Evolutionary conservation across 352 stramenopile genomes (phyloP), one percentile per base, ranked within the genome.

Genomic region (Phytophthora brassicae): DNA sequence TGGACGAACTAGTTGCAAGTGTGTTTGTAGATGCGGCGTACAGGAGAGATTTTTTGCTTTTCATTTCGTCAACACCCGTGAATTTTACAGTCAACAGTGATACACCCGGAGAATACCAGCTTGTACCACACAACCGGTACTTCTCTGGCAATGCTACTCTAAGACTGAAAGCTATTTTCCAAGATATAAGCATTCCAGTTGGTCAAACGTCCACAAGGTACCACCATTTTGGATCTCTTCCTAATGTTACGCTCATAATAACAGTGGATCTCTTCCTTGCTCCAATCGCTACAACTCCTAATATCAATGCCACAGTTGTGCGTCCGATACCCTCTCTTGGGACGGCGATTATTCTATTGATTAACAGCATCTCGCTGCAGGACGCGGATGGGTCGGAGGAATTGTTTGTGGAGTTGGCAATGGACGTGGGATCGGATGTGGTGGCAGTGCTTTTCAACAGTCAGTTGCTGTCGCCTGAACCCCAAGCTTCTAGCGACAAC

Each of bases 81-180:
- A 51, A 31, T 0, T 72, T 72, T 48, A 29, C 50, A 11, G 36
- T 70, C 2, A 14, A 41, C 7, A 24, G 29, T 7, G 22, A 41
- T 6, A 51, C 36, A 7, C 35, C 47, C 1, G 55, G 55, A 6
- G 26, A 14, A 16, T 68, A 59, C 39, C 36, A 68, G 29, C 44
- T 68, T 54, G 60, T 64, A 41, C 45, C 60, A 33, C 20, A 33
- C 19, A 62, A 69, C 42, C 45, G 7, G 3, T 55, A 66, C 43
- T 77, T 70, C 13, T 77, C 65, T 17, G 70, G 70, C 12, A 60
- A 55, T n/a, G 70, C 57, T 12, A 68, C n/a, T 1, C 9, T 77
- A 0, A 46, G 19, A 7, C 31, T 74, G 4, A 72, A 65, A 60
- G 54, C 63, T 19, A 29, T 77, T 50, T 38, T 74, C 4, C 31